phyloP scores from a whole-genome alignment of 2,329 filamentous ascomycete species.

The Colletotrichum trifolii region DNA sequence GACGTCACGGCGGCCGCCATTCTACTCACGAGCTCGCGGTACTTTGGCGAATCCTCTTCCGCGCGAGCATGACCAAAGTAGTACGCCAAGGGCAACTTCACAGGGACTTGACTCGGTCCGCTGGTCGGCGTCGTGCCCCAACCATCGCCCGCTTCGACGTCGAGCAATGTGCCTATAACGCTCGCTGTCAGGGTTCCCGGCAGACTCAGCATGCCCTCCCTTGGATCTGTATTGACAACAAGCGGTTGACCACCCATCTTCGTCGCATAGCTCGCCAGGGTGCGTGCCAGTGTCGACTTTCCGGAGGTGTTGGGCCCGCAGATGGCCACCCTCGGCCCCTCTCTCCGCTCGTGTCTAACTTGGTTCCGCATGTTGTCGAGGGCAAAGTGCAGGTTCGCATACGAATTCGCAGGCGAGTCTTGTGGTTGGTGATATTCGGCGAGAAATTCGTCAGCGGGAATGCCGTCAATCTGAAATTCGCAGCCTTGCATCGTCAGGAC shows the following conservation, averaged over 20 bases:
- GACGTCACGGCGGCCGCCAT: conserved; percentile 83
- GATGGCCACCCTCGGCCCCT: conserved; percentile 86
- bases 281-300: conserved; percentile 84
- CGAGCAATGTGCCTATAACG: conserved; percentile 88
- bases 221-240: conserved; percentile 86
- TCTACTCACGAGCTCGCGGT: conserved; percentile 78
- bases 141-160: conserved; percentile 80
- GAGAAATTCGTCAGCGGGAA: conserved; percentile 62
- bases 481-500: conserved; percentile 95
- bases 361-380: conserved; percentile 78
- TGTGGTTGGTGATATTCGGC: conserved; percentile 75
- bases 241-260: conserved; percentile 79
- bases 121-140: conserved; percentile 93
- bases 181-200: conserved; percentile 87
- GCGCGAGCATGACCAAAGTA: conserved; percentile 82
- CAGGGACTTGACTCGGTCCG: conserved; percentile 86
- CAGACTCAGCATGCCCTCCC: conserved; percentile 80
- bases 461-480: conserved; percentile 79
- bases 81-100: conserved; percentile 92
- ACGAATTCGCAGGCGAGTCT: conserved; percentile 83
- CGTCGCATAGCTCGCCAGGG: conserved; percentile 82
- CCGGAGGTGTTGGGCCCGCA: conserved; percentile 82
- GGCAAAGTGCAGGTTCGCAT: conserved; percentile 89
- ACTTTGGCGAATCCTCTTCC: conserved; percentile 78
- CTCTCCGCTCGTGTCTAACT: conserved; percentile 57